Conservation (phyloP, 139 green algal genomes). For the Klebsormidium nitens region DNA sequence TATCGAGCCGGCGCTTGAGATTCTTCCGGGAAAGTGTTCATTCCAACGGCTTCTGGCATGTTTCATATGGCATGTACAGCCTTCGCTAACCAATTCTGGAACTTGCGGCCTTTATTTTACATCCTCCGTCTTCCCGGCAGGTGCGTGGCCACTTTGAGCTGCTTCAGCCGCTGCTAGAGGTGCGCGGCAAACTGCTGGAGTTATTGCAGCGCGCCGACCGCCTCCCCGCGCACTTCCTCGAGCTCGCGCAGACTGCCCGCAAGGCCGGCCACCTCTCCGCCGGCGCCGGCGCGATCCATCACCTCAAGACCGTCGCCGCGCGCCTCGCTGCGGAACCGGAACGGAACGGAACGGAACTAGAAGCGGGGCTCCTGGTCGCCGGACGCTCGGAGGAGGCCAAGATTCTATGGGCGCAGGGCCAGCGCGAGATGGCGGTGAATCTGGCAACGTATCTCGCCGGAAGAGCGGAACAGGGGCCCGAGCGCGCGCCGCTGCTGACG, state of each 20-base stretch:
- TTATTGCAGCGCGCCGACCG: constrained; percentile 11
- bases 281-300: background rate
- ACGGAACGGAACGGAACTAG: too few species aligned
- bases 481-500: constrained; percentile 45
- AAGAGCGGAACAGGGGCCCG: constrained; percentile 11
- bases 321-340: too few species aligned
- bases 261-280: constrained; percentile 38
- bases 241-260: constrained; percentile 42
- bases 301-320: background rate
- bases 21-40: too few species aligned
- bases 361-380: background rate
- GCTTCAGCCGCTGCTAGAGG: constrained; percentile 52
- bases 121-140: constrained; percentile 2
- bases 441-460: constrained; percentile 24
- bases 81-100: too few species aligned
- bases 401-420: constrained; percentile 65
- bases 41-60: too few species aligned
- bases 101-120: too few species aligned
- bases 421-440: constrained; percentile 48
- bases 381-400: constrained; percentile 70
- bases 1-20: too few species aligned
- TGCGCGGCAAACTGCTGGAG: constrained; percentile 43
- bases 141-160: constrained; percentile 41
- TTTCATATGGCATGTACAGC: too few species aligned
- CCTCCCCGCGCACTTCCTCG: constrained; percentile 29